phyloP scores from a whole-genome alignment of 306 rosid genomes.

The Abrus precatorius region DNA sequence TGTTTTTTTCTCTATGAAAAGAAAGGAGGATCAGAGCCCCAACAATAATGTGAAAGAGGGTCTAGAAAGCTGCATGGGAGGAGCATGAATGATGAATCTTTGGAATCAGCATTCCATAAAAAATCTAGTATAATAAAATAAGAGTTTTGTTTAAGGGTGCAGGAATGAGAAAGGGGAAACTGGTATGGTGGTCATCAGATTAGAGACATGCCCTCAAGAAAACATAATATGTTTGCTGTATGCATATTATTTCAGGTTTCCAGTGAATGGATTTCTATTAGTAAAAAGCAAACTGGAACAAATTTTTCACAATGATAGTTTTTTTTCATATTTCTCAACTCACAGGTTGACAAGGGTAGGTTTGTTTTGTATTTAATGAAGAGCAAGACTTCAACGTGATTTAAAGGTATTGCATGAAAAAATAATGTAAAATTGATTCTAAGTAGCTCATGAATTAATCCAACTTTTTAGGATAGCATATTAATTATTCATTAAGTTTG shows the following conservation, averaged over 20 bases:
- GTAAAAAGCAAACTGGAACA: not conserved
- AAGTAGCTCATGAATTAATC: not conserved
- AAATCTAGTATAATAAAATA: not conserved
- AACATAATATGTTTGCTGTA: not conserved
- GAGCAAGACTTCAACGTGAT: not conserved
- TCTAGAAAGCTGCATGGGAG: not conserved
- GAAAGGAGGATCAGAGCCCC: not conserved
- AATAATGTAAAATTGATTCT: not conserved
- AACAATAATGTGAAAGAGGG: not conserved
- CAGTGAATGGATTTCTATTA: not conserved
- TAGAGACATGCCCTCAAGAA: not conserved
- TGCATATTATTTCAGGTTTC: not conserved
- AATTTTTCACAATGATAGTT: not conserved
- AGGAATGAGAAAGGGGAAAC: not conserved
- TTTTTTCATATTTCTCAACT: not conserved
- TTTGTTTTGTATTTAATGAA: conserved; percentile 1
- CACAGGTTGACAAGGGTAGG: not conserved
- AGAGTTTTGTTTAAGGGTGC: not conserved
- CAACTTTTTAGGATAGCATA: not conserved
- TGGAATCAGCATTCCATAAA: not conserved
- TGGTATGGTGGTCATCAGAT: not conserved
- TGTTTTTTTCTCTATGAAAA: not conserved
- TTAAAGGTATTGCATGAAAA: not conserved
- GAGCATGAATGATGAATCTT: not conserved
- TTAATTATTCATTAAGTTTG: not conserved